Conservation (phyloP, 2,329 filamentous ascomycete genomes). For the Epichloe gansuensis region DNA sequence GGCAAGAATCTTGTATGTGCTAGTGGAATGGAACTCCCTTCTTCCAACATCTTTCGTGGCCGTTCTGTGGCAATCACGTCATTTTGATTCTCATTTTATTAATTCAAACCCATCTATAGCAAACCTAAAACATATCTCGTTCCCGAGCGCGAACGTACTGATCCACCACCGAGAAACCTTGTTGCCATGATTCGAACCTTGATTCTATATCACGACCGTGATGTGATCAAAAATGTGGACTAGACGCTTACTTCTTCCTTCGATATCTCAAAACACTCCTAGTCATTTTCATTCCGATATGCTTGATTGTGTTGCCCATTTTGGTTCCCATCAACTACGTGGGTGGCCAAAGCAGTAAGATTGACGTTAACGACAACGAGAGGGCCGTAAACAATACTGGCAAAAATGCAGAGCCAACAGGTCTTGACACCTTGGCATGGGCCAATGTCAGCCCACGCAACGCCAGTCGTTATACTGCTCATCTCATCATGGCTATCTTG, state of each 20-base stretch:
- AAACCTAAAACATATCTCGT: slow-evolving; percentile 80
- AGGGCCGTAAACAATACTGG: slow-evolving; percentile 12
- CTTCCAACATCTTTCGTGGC: slow-evolving; percentile 6
- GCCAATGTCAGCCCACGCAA: slow-evolving; percentile 64
- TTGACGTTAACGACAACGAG: slow-evolving; percentile 26
- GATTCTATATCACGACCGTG: slow-evolving; percentile 58
- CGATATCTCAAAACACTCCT: slow-evolving; percentile 69
- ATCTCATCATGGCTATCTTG: slow-evolving; percentile 65
- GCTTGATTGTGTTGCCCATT: slow-evolving; percentile 67
- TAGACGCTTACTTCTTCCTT: slow-evolving; percentile 96
- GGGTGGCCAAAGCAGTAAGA: slow-evolving; percentile 52
- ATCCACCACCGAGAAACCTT: slow-evolving; percentile 51
- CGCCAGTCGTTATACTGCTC: slow-evolving; percentile 66
- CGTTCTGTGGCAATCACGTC: background rate
- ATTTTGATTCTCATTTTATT: background rate
- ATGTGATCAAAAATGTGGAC: slow-evolving; percentile 91
- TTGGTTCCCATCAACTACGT: slow-evolving; percentile 75
- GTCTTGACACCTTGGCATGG: slow-evolving; percentile 76
- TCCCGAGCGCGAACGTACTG: slow-evolving; percentile 69
- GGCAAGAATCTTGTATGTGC: slow-evolving; percentile 65
- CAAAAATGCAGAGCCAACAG: slow-evolving; percentile 28
- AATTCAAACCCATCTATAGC: slow-evolving; percentile 25
- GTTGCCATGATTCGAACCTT: slow-evolving; percentile 44
- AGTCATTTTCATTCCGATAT: slow-evolving; percentile 82
- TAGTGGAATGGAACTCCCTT: background rate